These are phyloP conservation scores for Microascus cirrosus DNA, from an alignment of 2,329 filamentous ascomycete genomes.

Conservation along the genomic window DNA sequence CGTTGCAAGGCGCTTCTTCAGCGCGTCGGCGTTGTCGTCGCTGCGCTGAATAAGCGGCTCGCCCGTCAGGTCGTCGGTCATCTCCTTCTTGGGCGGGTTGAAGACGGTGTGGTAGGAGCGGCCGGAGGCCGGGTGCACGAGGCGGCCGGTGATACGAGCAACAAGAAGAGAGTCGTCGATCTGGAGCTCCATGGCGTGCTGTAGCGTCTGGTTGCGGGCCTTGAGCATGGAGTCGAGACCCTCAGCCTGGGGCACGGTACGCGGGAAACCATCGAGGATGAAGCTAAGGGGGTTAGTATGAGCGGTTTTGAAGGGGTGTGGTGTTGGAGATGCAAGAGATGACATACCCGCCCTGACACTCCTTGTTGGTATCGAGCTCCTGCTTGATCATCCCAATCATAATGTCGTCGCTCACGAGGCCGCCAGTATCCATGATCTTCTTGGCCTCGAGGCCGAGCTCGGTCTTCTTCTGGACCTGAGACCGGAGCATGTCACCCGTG, in stretches of 20 bases:
- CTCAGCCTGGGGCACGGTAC: conserved; percentile 90
- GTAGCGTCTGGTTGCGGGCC: conserved; percentile 68
- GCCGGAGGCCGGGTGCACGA: conserved; percentile 91
- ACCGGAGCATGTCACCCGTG: conserved; percentile 97
- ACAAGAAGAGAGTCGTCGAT: conserved; percentile 93
- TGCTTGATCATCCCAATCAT: conserved; percentile 99
- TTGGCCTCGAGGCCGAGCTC: conserved; percentile 89
- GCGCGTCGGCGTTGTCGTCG: conserved; percentile 91
- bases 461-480: conserved; percentile 97
- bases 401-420: conserved; percentile 96
- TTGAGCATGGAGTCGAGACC: conserved; percentile 87
- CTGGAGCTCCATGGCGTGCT: conserved; percentile 92
- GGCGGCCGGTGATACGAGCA: conserved; percentile 88
- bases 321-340: background rate
- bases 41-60: conserved; percentile 93
- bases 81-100: conserved; percentile 87
- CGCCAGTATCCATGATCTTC: conserved; percentile 99
- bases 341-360: conserved; percentile 92
- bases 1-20: conserved; percentile 87
- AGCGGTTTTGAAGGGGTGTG: background rate
- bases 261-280: conserved; percentile 97
- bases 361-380: conserved; percentile 84
- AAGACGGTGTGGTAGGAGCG: conserved; percentile 98
- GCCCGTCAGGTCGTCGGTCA: conserved; percentile 95
- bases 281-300: conserved; percentile 47